Evolutionary conservation across 2,329 filamentous ascomycete genomes (phyloP).

Genomic region (Neocucurbitaria cava): DNA sequence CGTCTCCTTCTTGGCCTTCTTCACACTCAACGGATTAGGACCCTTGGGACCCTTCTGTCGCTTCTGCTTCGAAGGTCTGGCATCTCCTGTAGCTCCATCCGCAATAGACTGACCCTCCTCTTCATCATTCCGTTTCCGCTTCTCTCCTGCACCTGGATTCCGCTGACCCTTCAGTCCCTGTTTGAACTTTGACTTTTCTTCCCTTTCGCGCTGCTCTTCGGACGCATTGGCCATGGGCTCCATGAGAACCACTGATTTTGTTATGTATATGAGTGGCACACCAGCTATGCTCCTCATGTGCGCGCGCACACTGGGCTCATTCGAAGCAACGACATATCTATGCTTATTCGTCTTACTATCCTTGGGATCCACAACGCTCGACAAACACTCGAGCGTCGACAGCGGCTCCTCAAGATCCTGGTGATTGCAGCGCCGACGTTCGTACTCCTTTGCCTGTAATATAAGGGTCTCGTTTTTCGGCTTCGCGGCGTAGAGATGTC

Average conservation of each 20-base stretch:
- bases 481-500: slow-evolving; percentile 74
- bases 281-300: slow-evolving; percentile 72
- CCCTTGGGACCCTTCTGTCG: slow-evolving; percentile 66
- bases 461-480: slow-evolving; percentile 67
- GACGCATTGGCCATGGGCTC: slow-evolving; percentile 77
- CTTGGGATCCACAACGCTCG: slow-evolving; percentile 80
- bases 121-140: slow-evolving; percentile 55
- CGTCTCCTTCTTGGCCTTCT: slow-evolving; percentile 67
- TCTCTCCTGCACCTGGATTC: slow-evolving; percentile 35
- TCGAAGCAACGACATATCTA: slow-evolving; percentile 78
- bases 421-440: slow-evolving; percentile 80
- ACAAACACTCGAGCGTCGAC: slow-evolving; percentile 72
- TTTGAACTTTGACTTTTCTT: slow-evolving; percentile 78
- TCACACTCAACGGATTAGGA: slow-evolving; percentile 74
- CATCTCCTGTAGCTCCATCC: slow-evolving; percentile 26
- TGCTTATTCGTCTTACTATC: slow-evolving; percentile 74
- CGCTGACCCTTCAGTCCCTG: slow-evolving; percentile 66
- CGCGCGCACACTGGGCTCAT: slow-evolving; percentile 69
- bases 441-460: slow-evolving; percentile 74
- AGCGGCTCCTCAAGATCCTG: slow-evolving; percentile 76
- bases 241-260: slow-evolving; percentile 78
- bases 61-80: slow-evolving; percentile 58
- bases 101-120: slow-evolving; percentile 49
- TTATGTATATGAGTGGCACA: slow-evolving; percentile 80
- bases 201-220: slow-evolving; percentile 67